Evolutionary conservation across 2,329 filamentous ascomycete species (phyloP).

Genomic region (Lachnellula willkommii): DNA sequence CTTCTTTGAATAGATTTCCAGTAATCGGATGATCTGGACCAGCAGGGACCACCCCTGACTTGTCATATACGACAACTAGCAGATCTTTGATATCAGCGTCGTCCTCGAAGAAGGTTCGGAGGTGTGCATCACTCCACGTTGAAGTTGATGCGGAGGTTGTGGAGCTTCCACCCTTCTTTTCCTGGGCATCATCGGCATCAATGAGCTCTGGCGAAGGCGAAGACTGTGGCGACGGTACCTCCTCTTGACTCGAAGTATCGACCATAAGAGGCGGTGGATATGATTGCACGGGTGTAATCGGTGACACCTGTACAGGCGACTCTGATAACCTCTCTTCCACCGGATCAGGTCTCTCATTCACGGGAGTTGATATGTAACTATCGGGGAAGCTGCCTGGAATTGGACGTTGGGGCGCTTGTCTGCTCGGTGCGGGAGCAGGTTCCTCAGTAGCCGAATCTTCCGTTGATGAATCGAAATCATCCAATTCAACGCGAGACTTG

Average conservation of each 20-base stretch:
- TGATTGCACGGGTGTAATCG: conserved; percentile 43
- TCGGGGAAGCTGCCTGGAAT: conserved; percentile 33
- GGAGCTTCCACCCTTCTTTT: conserved; percentile 41
- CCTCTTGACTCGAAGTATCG: conserved; percentile 67
- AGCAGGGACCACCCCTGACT: conserved; percentile 72
- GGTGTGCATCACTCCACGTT: conserved; percentile 79
- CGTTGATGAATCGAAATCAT: conserved; percentile 57
- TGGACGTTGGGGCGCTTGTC: conserved; percentile 22
- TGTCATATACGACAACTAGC: conserved; percentile 87
- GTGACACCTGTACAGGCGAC: conserved; percentile 63
- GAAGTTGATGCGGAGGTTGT: conserved; percentile 53
- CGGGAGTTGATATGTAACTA: conserved; percentile 25
- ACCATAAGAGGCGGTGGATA: conserved; percentile 61
- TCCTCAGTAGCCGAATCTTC: conserved; percentile 34
- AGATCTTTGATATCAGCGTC: conserved; percentile 84
- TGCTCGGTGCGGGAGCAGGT: conserved; percentile 16
- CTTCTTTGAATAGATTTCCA: conserved; percentile 74
- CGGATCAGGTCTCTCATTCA: conserved; percentile 31
- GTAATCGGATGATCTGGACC: conserved; percentile 82
- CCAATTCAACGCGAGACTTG: conserved; percentile 59
- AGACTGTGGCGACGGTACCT: conserved; percentile 55
- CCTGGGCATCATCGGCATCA: conserved; percentile 39
- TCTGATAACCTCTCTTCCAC: conserved; percentile 52
- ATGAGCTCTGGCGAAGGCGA: conserved; percentile 60
- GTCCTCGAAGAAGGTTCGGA: conserved; percentile 88